Conservation (phyloP, 2,329 filamentous ascomycete genomes). For the Fusarium subtropicale region DNA sequence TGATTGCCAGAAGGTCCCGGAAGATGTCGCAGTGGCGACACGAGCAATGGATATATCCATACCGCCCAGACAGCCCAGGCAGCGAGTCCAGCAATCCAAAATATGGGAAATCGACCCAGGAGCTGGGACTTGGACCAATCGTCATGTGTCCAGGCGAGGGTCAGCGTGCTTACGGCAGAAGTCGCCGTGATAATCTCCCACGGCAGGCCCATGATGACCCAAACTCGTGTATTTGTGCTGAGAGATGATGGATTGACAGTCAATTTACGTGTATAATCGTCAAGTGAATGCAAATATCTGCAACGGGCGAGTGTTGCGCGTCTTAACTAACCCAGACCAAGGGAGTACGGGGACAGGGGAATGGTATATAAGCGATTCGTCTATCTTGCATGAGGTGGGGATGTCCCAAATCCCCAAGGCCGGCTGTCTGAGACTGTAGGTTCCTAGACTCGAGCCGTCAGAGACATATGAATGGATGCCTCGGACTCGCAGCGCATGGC, state of each 20-base stretch:
- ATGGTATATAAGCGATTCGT: constrained; percentile 42
- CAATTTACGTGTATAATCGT: constrained; percentile 9
- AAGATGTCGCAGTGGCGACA: constrained; percentile 63
- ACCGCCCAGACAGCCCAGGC: constrained; percentile 56
- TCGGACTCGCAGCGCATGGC: constrained; percentile 9
- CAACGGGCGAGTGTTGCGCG: constrained; percentile 24
- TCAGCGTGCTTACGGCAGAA: constrained; percentile 43
- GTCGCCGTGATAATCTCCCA: constrained; percentile 42
- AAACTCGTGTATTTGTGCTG: neutral
- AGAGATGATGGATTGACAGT: neutral
- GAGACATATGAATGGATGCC: constrained; percentile 31
- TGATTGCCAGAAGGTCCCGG: constrained; percentile 58
- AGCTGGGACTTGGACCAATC: constrained; percentile 50
- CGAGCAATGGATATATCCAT: constrained; percentile 61
- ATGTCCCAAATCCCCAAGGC: constrained; percentile 7
- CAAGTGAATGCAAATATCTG: constrained; percentile 18
- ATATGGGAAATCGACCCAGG: constrained; percentile 49
- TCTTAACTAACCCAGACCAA: constrained; percentile 16
- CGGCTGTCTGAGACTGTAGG: constrained; percentile 4
- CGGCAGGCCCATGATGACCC: constrained; percentile 39
- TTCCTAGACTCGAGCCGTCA: constrained; percentile 32
- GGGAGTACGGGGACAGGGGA: constrained; percentile 36
- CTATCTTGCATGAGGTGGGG: constrained; percentile 33
- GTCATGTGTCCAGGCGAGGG: constrained; percentile 34
- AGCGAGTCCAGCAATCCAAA: constrained; percentile 53